A percentile compares a stretch with the other conserved stretches of the same genome.
These are phyloP conservation scores for Suillus spraguei DNA, from an alignment of 768 basidiomycete species.

Conservation along the genomic window DNA sequence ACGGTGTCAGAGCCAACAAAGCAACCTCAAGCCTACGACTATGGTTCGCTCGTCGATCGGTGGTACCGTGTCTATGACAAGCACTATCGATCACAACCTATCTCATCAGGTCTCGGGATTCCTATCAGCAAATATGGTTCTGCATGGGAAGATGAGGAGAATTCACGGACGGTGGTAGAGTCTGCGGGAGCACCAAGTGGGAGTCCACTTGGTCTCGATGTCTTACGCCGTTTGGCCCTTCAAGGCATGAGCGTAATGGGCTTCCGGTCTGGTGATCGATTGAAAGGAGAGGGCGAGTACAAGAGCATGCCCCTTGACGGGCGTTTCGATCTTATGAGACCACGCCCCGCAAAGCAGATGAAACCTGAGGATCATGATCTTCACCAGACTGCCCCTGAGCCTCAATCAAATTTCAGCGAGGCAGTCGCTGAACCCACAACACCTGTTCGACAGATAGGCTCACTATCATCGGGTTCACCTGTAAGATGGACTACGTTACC, in stretches of 20 bases:
- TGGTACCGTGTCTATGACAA: slow-evolving; percentile 93
- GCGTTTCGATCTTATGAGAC: slow-evolving; percentile 82
- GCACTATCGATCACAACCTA: slow-evolving; percentile 69
- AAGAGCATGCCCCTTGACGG: slow-evolving; percentile 83
- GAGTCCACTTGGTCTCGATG: slow-evolving; percentile 42
- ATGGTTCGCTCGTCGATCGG: slow-evolving; percentile 79
- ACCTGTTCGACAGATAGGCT: slow-evolving; percentile 36
- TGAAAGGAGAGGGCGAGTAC: slow-evolving; percentile 69
- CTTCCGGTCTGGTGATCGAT: slow-evolving; percentile 11
- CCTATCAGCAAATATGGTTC: slow-evolving; percentile 69
- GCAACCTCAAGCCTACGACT: slow-evolving; percentile 61
- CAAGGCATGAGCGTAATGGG: slow-evolving; percentile 30
- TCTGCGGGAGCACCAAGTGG: slow-evolving; percentile 12
- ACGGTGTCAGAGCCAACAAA: slow-evolving; percentile 12
- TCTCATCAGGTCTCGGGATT: slow-evolving; percentile 49
- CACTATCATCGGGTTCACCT: slow-evolving; percentile 35
- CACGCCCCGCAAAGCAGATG: slow-evolving; percentile 28
- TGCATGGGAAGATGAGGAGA: slow-evolving; percentile 64
- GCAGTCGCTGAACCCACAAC: slow-evolving; percentile 35
- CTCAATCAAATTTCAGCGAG: slow-evolving; percentile 21
- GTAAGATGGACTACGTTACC: slow-evolving; percentile 53
- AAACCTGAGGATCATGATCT: slow-evolving; percentile 13
- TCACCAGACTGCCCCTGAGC: slow-evolving; percentile 8
- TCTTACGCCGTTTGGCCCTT: slow-evolving; percentile 38
- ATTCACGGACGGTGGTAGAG: background rate